Evolutionary conservation across 129 eudicot genomes (phyloP), one percentile per base, ranked within the genome.

Genomic region (Chrysanthemum makinoi): DNA sequence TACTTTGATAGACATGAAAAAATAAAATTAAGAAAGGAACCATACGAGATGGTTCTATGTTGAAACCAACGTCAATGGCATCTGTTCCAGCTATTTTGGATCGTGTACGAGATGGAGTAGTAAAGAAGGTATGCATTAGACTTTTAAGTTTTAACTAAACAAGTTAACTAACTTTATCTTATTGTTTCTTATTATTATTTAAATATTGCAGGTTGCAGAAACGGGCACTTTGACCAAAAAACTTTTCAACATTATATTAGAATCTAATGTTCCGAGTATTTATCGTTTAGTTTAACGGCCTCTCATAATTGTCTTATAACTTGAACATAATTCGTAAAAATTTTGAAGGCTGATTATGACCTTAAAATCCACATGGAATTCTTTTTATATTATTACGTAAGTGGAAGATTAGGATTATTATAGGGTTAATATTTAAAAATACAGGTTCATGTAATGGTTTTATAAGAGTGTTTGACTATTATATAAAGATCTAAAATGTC

Each of bases 61-160:
- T 93, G 56, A 87, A 84, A 63, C 98, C 98, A 66, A 93, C 96
- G 18, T 77, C 87, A 59, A 82, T 93, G 96, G 85, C 98, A 79
- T 85, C 92, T 13, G 98, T 89, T 76, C 98, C 98, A 28, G 95
- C 98, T 68, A 93, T 93, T 65, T 69, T 93, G 56, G 96, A 93
- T 58, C 96, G 98, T 72, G 96, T 93, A 16, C 86, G 96, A 47
- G 98, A 93, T 73, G 98, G 95, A 77, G 98, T 87, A 6, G 44
- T 87, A 57, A 89, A 82, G 80, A 87, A 89, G 95, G 98, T 93
- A 28, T 2, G 70, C 56, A 44, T 75, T 18, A 12, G 47, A 19
- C 52, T n/a, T n/a, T n/a, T n/a, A n/a, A n/a, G n/a, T 66, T 64
- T 30, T 54, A 43, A 15, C 8, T 22, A 43, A 58, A 19, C 60